Conservation (phyloP, 805 yeast species). For the Saturnispora diversa region DNA sequence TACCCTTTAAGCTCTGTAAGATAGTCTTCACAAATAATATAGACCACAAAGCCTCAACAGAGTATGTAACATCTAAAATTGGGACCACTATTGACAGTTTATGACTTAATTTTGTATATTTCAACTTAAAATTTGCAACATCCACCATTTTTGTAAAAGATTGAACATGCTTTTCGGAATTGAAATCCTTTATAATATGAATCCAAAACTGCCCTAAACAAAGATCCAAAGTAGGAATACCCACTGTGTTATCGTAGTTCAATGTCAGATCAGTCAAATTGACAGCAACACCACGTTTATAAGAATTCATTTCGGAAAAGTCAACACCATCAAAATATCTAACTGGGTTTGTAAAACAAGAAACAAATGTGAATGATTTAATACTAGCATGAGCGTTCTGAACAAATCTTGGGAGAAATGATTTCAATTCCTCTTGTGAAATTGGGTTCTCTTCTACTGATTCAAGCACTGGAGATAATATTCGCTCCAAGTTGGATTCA, state of each 20-base stretch:
- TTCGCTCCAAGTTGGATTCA: background rate
- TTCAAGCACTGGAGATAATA: background rate
- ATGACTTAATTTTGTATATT: constrained; percentile 14
- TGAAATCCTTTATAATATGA: constrained; percentile 21
- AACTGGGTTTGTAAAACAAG: constrained; percentile 28
- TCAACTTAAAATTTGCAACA: constrained; percentile 12
- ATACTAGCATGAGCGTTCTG: constrained; percentile 12
- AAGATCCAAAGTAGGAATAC: constrained; percentile 12
- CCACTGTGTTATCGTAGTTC: constrained; percentile 13
- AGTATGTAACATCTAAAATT: constrained; percentile 20
- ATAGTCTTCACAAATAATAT: constrained; percentile 22
- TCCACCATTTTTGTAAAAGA: constrained; percentile 13
- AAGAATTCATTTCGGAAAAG: constrained; percentile 24
- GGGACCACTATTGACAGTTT: constrained; percentile 22
- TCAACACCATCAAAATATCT: constrained; percentile 25
- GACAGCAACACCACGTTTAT: constrained; percentile 23
- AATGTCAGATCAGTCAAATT: constrained; percentile 7
- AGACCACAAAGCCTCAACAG: constrained; percentile 29
- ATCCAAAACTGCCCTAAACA: constrained; percentile 11
- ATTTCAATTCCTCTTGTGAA: background rate
- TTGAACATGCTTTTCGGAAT: constrained; percentile 11
- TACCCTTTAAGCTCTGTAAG: constrained; percentile 7
- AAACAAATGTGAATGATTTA: constrained; percentile 16
- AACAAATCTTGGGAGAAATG: constrained; percentile 13
- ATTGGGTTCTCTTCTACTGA: background rate